Percentiles rank a stretch among this genome's conserved stretches.
Evolutionary conservation across 1,139 yeast species (phyloP).

Genomic region (Kodamaea suecica): DNA sequence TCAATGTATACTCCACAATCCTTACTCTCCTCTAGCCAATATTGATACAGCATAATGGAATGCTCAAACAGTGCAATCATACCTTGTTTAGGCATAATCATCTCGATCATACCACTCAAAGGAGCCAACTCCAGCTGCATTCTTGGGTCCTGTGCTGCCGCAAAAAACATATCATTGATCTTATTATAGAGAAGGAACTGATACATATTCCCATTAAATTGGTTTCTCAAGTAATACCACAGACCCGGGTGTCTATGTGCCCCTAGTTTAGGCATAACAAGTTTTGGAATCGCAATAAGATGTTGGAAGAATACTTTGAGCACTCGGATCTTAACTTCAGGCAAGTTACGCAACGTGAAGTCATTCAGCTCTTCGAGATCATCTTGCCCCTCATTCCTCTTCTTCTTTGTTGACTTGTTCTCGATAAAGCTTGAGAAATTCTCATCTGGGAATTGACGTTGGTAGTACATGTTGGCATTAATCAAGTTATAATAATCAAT

Average conservation of each 20-base stretch:
- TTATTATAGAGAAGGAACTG: constrained; percentile 38
- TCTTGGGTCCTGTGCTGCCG: constrained; percentile 13
- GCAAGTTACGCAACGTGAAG: constrained; percentile 14
- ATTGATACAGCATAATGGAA: constrained; percentile 29
- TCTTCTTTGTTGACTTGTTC: constrained; percentile 7
- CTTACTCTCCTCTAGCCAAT: constrained; percentile 38
- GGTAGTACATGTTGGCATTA: constrained; percentile 31
- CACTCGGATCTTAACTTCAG: constrained; percentile 14
- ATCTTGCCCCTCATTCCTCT: constrained; percentile 10
- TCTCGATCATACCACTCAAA: constrained; percentile 17
- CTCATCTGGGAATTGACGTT: constrained; percentile 27
- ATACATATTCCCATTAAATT: constrained; percentile 38
- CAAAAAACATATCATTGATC: constrained; percentile 22
- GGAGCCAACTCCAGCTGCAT: constrained; percentile 11
- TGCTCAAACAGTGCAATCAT: constrained; percentile 30
- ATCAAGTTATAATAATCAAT: constrained; percentile 26
- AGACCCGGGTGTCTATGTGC: constrained; percentile 44
- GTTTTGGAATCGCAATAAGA: constrained; percentile 30
- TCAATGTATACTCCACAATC: constrained; percentile 34
- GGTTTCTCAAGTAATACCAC: constrained; percentile 42
- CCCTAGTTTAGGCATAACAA: constrained; percentile 36
- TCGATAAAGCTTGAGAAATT: constrained; percentile 32
- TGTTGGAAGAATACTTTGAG: constrained; percentile 19
- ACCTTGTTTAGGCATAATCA: constrained; percentile 25
- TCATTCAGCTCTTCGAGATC: constrained; percentile 16